Evolutionary conservation across 139 green algal species (phyloP), one percentile per base, ranked within the genome.

Genomic region (Marvania coccoides): DNA sequence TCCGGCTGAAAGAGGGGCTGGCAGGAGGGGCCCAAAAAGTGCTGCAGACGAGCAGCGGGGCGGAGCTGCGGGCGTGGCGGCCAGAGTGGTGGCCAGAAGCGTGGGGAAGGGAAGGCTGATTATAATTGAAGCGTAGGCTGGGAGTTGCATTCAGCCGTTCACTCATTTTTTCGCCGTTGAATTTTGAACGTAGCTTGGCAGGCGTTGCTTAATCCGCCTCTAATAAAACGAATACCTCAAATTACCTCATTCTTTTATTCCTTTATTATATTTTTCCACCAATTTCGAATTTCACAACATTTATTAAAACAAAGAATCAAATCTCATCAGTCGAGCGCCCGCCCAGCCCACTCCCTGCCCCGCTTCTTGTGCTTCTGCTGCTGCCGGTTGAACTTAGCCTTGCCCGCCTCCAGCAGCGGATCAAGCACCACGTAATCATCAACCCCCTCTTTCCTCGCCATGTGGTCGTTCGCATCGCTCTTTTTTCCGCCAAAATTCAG

Each of bases 351-450:
- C 42, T 85, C 73, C 3, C 69, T 88, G 28, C 68, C 28, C n/a
- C 75, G 71, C 68, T 90, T 90, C 63, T 82, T 80, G 34, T 82
- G 70, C 3, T 48, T 31, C 65, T 87, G 74, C 58, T 77, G 61
- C 42, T 81, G 60, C 39, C 79, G 81, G 75, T 78, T 87, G 71
- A 88, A 91, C 70, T 91, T 92, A 34, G 71, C 76, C 60, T 94
- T 94, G 6, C 71, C 79, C 26, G 75, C 75, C 47, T 91, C 80
- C 28, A 88, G 71, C 58, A 92, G 70, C 2, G 88, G 88, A 55
- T 95, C 88, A 47, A 74, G 56, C 40, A 92, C 88, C 45, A 88
- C 74, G 30, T 92, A 92, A 61, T 95, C 80, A 45, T 95, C 87
- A 6, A 84, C 64, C 66, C 86, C 79, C 5, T 91, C 80, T 15